phyloP scores from a whole-genome alignment of 805 yeast genomes.

The Suhomyces kilbournensis region DNA sequence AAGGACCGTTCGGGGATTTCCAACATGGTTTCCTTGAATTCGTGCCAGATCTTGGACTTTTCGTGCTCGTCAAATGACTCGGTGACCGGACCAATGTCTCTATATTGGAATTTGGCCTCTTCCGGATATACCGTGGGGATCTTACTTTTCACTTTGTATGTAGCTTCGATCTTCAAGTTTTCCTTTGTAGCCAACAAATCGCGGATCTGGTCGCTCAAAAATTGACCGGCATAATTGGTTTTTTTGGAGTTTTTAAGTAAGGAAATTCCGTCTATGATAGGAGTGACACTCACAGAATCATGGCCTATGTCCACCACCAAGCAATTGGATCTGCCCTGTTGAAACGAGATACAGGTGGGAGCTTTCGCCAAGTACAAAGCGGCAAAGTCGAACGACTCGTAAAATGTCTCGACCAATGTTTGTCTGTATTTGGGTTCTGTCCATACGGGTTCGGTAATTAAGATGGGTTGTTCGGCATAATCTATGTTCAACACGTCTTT shows the following conservation, averaged over 20 bases:
- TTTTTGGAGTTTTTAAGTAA: constrained; percentile 65
- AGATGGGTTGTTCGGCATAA: constrained; percentile 66
- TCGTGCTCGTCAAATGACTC: constrained; percentile 56
- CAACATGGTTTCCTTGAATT: constrained; percentile 70
- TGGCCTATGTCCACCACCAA: constrained; percentile 85
- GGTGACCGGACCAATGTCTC: constrained; percentile 34
- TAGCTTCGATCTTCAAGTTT: constrained; percentile 28
- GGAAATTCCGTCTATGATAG: constrained; percentile 79
- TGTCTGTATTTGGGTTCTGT: constrained; percentile 63
- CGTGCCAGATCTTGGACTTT: constrained; percentile 54
- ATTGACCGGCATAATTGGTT: constrained; percentile 73
- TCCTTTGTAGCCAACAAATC: constrained; percentile 34
- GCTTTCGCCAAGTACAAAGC: constrained; percentile 78
- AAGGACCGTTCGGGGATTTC: constrained; percentile 48
- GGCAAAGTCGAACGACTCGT: constrained; percentile 69
- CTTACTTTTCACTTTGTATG: constrained; percentile 52
- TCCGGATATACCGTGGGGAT: constrained; percentile 31
- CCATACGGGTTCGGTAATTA: constrained; percentile 89
- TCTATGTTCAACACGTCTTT: constrained; percentile 49
- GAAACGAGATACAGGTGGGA: constrained; percentile 87
- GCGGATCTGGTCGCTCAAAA: constrained; percentile 51
- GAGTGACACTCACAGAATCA: constrained; percentile 72
- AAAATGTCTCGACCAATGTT: constrained; percentile 65
- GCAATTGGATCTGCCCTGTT: constrained; percentile 84
- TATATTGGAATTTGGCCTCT: constrained; percentile 19